Conservation (phyloP, 2,329 filamentous ascomycete genomes). For the Talaromyces sp. region DNA sequence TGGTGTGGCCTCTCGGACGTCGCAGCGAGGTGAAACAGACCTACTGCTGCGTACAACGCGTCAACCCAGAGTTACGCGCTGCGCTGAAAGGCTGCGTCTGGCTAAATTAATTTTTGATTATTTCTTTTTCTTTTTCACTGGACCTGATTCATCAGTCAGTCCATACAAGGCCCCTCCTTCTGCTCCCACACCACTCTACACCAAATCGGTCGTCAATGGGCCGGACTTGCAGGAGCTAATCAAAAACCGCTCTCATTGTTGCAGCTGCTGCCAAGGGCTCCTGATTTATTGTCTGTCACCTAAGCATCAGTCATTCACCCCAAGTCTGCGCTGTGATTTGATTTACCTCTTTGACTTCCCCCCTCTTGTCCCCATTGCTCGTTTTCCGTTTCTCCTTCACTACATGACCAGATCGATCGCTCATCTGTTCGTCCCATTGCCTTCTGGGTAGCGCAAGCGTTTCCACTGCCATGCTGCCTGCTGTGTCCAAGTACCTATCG, state of each 20-base stretch:
- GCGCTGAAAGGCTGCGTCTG: conserved; percentile 10
- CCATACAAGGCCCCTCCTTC: conserved; percentile 11
- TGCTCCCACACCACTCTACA: neutral
- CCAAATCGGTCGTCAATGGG: conserved; percentile 12
- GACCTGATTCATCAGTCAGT: conserved; percentile 5
- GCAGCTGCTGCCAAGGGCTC: conserved; percentile 15
- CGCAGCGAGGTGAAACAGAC: conserved; percentile 20
- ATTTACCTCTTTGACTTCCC: conserved; percentile 4
- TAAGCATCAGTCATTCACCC: neutral
- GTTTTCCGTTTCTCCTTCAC: neutral
- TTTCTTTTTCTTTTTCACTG: conserved; percentile 5
- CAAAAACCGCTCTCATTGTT: conserved; percentile 6
- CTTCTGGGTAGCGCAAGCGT: conserved; percentile 13
- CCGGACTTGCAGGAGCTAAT: conserved; percentile 14
- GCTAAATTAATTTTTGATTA: conserved; percentile 18
- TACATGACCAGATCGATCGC: neutral
- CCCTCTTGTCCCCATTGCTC: neutral
- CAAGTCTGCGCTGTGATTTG: neutral
- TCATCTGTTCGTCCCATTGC: neutral
- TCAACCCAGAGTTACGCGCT: conserved; percentile 21
- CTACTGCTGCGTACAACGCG: conserved; percentile 18
- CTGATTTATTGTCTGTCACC: neutral
- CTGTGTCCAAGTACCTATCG: conserved; percentile 8
- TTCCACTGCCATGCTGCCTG: conserved; percentile 14
- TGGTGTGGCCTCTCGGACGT: conserved; percentile 11